phyloP scores from a whole-genome alignment of 2,329 filamentous ascomycete genomes.

The Aspergillus clavatus region DNA sequence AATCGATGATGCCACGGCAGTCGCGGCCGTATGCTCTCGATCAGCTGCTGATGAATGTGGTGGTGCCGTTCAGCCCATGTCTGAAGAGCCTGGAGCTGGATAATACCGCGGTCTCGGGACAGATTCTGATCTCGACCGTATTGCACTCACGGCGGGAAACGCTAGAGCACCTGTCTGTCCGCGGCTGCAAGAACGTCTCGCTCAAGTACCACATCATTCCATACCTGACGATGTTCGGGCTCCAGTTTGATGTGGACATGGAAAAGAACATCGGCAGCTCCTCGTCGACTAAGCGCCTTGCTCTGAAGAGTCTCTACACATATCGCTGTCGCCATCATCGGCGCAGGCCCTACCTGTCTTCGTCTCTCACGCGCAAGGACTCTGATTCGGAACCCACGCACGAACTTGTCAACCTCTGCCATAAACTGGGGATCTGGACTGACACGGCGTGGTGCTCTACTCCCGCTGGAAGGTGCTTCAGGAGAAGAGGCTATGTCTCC shows the following conservation, averaged over 20 bases:
- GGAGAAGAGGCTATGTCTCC: slow-evolving; percentile 53
- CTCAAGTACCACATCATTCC: slow-evolving; percentile 62
- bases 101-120: slow-evolving; percentile 57
- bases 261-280: slow-evolving; percentile 33
- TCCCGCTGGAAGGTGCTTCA: slow-evolving; percentile 52
- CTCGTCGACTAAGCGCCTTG: slow-evolving; percentile 39
- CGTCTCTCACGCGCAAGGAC: slow-evolving; percentile 51
- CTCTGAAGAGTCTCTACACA: slow-evolving; percentile 56
- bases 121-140: slow-evolving; percentile 52
- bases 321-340: slow-evolving; percentile 61
- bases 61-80: slow-evolving; percentile 53
- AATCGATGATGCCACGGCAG: slow-evolving; percentile 40
- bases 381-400: slow-evolving; percentile 59
- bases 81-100: slow-evolving; percentile 55
- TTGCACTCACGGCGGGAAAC: slow-evolving; percentile 51
- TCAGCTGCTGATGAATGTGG: slow-evolving; percentile 52
- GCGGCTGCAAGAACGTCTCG: slow-evolving; percentile 61
- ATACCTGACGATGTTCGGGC: slow-evolving; percentile 48
- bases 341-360: slow-evolving; percentile 54
- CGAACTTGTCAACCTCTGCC: slow-evolving; percentile 55
- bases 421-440: slow-evolving; percentile 56
- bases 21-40: slow-evolving; percentile 57
- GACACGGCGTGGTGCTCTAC: slow-evolving; percentile 59
- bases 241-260: slow-evolving; percentile 44
- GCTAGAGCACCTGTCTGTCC: slow-evolving; percentile 56